Conservation (phyloP, 257 asterid species). For the Phtheirospermum japonicum region DNA sequence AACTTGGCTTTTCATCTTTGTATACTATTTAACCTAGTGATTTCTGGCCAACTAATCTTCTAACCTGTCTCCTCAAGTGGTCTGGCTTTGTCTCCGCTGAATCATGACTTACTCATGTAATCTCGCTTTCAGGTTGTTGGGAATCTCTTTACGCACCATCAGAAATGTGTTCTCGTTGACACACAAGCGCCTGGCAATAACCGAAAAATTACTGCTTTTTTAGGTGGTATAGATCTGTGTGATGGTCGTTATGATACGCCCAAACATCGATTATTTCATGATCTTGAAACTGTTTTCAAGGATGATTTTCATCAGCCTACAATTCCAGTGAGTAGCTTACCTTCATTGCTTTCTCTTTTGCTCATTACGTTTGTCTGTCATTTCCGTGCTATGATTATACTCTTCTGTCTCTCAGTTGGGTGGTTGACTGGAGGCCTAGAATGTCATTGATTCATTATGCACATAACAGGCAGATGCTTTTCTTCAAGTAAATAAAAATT, state of each 20-base stretch:
- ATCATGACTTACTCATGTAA: conserved; percentile 26
- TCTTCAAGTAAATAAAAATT: background rate
- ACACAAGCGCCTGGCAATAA: conserved; percentile 79
- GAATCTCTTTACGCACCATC: conserved; percentile 81
- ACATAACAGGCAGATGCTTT: background rate
- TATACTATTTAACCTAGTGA: background rate
- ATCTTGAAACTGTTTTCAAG: conserved; percentile 60
- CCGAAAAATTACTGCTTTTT: conserved; percentile 78
- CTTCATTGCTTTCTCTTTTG: conserved; percentile 8
- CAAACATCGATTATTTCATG: conserved; percentile 67
- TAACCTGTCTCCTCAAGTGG: conserved; percentile 4
- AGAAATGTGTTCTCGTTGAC: conserved; percentile 91
- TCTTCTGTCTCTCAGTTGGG: background rate
- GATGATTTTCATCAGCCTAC: conserved; percentile 91
- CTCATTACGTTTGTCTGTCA: conserved; percentile 13
- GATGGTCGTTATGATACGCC: conserved; percentile 99
- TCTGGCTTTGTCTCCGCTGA: conserved; percentile 14
- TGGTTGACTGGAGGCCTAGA: conserved; percentile 3
- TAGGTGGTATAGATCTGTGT: conserved; percentile 93
- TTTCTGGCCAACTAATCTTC: conserved; percentile 10
- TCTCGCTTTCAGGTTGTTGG: conserved; percentile 73
- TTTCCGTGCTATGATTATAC: conserved; percentile 1
- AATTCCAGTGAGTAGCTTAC: conserved; percentile 56
- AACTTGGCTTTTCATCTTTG: background rate
- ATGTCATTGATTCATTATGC: background rate